Conservation (phyloP, 2,329 filamentous ascomycete genomes). For the Sporothrix euskadiensis region DNA sequence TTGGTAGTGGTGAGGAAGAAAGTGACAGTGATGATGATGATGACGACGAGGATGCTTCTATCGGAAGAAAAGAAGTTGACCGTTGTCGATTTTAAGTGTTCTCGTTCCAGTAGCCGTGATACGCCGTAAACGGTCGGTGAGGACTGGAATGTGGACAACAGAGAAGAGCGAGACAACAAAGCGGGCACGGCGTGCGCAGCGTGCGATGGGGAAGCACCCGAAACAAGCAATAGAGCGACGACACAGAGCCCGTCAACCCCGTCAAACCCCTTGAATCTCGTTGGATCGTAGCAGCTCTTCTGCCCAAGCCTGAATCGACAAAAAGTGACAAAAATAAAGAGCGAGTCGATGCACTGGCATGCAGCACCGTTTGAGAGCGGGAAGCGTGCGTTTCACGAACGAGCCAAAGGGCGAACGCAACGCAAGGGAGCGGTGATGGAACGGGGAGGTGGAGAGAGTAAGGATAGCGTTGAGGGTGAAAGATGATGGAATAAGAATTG, state of each 20-base stretch:
- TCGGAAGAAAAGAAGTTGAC: not conserved
- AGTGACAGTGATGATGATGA: not conserved
- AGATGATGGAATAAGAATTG: not conserved
- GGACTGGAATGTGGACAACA: conserved; percentile 11
- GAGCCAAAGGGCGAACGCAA: conserved; percentile 14
- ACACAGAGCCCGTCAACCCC: not conserved
- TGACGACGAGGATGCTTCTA: not conserved
- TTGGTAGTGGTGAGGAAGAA: not conserved
- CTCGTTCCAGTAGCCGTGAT: conserved; percentile 2
- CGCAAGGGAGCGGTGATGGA: not conserved
- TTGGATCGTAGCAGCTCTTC: not conserved
- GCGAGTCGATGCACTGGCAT: not conserved
- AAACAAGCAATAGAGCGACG: conserved; percentile 17
- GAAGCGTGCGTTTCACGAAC: not conserved
- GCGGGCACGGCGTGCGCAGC: not conserved
- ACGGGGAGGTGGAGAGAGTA: not conserved
- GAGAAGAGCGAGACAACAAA: conserved; percentile 1
- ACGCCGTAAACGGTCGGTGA: conserved; percentile 18
- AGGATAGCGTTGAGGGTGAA: not conserved
- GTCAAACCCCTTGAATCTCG: not conserved
- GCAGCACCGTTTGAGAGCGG: conserved; percentile 20
- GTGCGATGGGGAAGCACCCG: not conserved
- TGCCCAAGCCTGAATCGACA: not conserved
- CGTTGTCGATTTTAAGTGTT: conserved; percentile 11
- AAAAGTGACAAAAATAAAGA: not conserved